These are phyloP conservation scores for Skeletonema costatum DNA, from an alignment of 108 stramenopile genomes.

Conservation along the genomic window DNA sequence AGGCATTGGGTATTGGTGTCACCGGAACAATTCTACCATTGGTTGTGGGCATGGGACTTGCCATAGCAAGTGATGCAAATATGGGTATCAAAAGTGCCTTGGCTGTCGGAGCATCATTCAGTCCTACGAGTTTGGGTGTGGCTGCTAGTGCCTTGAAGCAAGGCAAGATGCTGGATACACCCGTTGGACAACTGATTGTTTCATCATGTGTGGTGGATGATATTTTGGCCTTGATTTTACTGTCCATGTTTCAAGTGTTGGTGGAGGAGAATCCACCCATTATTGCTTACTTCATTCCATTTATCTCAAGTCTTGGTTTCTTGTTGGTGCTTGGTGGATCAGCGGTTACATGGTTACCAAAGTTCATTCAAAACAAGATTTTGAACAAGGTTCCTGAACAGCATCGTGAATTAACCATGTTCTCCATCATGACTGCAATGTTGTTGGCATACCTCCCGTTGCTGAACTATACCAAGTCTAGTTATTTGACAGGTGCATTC, in stretches of 20 bases:
- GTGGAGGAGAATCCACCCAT: slow-evolving; percentile 20
- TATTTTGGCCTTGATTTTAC: slow-evolving; percentile 59
- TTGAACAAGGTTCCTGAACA: slow-evolving; percentile 26
- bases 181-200: slow-evolving; percentile 70
- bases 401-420: slow-evolving; percentile 26
- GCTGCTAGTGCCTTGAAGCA: slow-evolving; percentile 55
- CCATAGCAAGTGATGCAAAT: slow-evolving; percentile 2
- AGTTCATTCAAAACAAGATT: slow-evolving; percentile 38
- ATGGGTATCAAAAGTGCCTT: slow-evolving; percentile 40
- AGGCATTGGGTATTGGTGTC: slow-evolving; percentile 56
- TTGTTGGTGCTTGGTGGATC: slow-evolving; percentile 27
- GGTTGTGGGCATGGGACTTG: slow-evolving; percentile 46
- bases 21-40: slow-evolving; percentile 63
- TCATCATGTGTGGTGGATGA: slow-evolving; percentile 65
- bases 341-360: slow-evolving; percentile 48
- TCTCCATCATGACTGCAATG: slow-evolving; percentile 37
- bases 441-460: slow-evolving; percentile 52
- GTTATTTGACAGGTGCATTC: slow-evolving; percentile 67
- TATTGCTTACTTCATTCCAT: slow-evolving; percentile 50
- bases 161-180: slow-evolving; percentile 55
- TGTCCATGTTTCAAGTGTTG: slow-evolving; percentile 53
- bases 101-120: slow-evolving; percentile 61
- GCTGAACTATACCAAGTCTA: slow-evolving; percentile 54
- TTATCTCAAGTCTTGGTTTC: slow-evolving; percentile 28
- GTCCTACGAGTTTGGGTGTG: slow-evolving; percentile 64